Base-by-base conservation (phyloP, 2,329 filamentous ascomycete species). In the Pseudopithomyces chartarum region DNA sequence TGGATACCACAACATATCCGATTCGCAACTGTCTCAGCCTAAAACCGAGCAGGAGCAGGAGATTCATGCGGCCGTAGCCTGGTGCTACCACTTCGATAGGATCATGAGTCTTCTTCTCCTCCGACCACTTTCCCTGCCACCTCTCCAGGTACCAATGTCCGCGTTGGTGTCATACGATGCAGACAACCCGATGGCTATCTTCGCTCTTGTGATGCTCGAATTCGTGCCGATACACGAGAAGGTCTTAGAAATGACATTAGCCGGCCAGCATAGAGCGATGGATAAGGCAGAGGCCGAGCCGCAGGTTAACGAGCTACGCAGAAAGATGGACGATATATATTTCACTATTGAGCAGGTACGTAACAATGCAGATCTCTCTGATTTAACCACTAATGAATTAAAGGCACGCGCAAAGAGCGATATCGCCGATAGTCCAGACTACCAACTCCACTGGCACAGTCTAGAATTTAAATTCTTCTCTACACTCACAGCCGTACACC, bases 391-490 rank as follows among this genome's bases (percentile, higher is more conserved):
- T 7, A 29, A 3, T 5, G 3, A 3, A 33, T 2, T 3, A 40
- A 39, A 43, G 44, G 42, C 61, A 23, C 48, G 48, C 11, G 48
- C 48, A 11, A 43, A 42, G 8, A 33, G 64, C 46, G 58, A 64
- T 1, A 23, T 62, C 7, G 62, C 67, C 6, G 58, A 64, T 6
- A 63, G 64, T 32, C 42, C 56, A 17, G 62, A 67, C 39, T 63
- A 70, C 7, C 54, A 69, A 5, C 62, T 72, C 20, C 69, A 74
- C 29, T 74, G 68, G 68, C 68, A 68, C 22, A 67, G 65, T 40
- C 58, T 71, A 7, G 70, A 74, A 34, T 74, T 74, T 50, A 70
- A 70, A 23, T 73, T 69, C 55, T 72, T 68, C 52, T 73, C 68
- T 1, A 70, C 66, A 13, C 49, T 74, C 23, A 70, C 70, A 7